phyloP scores from a whole-genome alignment of 139 green algal genomes.

The Chlorella sp. region DNA sequence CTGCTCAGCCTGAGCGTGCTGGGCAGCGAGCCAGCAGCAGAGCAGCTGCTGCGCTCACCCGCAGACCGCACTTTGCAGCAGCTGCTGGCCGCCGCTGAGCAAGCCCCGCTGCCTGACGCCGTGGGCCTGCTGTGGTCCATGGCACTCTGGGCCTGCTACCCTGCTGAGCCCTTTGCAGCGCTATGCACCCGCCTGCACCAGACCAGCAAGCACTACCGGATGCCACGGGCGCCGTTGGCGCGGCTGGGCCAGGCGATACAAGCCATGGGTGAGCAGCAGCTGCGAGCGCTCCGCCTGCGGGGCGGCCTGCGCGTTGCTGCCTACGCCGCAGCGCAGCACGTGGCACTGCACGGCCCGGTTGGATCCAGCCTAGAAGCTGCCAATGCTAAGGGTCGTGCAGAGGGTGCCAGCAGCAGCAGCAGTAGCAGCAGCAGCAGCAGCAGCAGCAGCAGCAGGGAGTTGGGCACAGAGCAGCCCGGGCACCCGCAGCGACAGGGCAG shows the following conservation, averaged over 20 bases:
- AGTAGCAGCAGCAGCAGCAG: background rate
- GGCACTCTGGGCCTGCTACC: slow-evolving; percentile 10
- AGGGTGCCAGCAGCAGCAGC: background rate
- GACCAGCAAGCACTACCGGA: background rate
- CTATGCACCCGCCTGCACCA: background rate
- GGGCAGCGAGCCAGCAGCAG: background rate
- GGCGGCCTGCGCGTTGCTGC: background rate
- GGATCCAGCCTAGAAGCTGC: too few species aligned
- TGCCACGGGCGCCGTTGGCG: background rate
- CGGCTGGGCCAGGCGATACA: slow-evolving; percentile 22
- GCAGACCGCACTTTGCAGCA: too few species aligned
- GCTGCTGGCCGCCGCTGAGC: background rate
- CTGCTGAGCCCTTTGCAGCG: background rate
- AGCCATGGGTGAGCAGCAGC: background rate
- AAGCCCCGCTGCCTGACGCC: background rate
- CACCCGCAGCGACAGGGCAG: background rate
- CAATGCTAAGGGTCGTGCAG: background rate
- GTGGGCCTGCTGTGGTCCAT: slow-evolving; percentile 30
- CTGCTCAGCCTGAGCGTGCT: background rate
- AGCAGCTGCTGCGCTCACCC: background rate
- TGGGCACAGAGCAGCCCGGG: background rate
- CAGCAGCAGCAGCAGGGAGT: background rate
- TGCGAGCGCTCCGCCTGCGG: background rate
- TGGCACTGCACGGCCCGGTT: background rate
- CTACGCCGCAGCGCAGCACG: background rate